Percentiles rank a stretch among this genome's conserved stretches.
Evolutionary conservation across 495 filamentous ascomycete genomes (phyloP).

Genomic region (Jackrogersella minutella): DNA sequence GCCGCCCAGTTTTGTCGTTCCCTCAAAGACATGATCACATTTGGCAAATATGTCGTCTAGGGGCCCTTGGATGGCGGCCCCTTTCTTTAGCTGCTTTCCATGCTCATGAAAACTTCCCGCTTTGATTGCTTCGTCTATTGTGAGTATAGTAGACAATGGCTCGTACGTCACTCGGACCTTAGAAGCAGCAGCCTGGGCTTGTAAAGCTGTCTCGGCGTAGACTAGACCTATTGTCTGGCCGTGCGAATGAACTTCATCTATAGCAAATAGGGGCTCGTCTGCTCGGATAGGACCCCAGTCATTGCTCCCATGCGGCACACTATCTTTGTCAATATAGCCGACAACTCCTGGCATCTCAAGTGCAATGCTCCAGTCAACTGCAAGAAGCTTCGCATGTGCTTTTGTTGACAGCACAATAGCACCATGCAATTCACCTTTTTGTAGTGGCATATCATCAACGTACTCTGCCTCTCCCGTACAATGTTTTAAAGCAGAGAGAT

Average conservation of each 20-base stretch:
- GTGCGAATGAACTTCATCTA: conserved; percentile 77
- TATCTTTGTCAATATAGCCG: conserved; percentile 76
- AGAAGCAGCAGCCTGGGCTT: conserved; percentile 73
- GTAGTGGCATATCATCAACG: conserved; percentile 83
- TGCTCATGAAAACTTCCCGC: conserved; percentile 74
- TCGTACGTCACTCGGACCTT: conserved; percentile 82
- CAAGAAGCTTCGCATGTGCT: conserved; percentile 78
- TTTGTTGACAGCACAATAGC: conserved; percentile 81
- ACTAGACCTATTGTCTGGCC: conserved; percentile 87
- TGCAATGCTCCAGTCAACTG: conserved; percentile 70
- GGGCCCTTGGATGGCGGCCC: conserved; percentile 56
- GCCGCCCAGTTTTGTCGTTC: conserved; percentile 78
- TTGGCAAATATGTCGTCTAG: conserved; percentile 68
- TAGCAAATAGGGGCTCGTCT: conserved; percentile 78
- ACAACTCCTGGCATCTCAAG: conserved; percentile 73
- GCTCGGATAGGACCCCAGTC: conserved; percentile 80
- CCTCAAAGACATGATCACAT: conserved; percentile 73
- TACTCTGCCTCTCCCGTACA: conserved; percentile 86
- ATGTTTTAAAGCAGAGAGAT: conserved; percentile 85
- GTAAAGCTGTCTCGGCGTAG: conserved; percentile 71
- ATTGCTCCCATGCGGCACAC: conserved; percentile 70
- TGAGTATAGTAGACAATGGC: conserved; percentile 79
- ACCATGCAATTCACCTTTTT: conserved; percentile 78
- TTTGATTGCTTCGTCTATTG: conserved; percentile 74
- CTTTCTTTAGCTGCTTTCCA: conserved; percentile 74